These are phyloP conservation scores for Aspergillus panamensis DNA, from an alignment of 495 filamentous ascomycete species.

Conservation along the genomic window DNA sequence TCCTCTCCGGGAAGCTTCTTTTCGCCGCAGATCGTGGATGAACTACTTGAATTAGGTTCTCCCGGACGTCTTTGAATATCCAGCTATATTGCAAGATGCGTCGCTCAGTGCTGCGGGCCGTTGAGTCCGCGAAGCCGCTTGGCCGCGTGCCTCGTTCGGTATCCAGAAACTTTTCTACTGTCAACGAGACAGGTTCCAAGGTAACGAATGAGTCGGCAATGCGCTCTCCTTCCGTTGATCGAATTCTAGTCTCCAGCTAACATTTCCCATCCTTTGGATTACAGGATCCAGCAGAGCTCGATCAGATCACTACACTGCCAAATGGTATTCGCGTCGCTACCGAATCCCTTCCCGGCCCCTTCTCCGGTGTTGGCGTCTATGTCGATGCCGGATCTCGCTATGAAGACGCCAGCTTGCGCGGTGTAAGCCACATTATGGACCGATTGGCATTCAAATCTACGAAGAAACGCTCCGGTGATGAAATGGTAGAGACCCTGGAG, in stretches of 20 bases:
- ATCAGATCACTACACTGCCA: slow-evolving; percentile 81
- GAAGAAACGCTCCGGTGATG: slow-evolving; percentile 62
- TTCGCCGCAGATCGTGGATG: slow-evolving; percentile 7
- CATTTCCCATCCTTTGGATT: slow-evolving; percentile 1
- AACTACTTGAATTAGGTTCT: slow-evolving; percentile 8
- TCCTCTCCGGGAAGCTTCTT: slow-evolving; percentile 18
- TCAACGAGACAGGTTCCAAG: slow-evolving; percentile 36
- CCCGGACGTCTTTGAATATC: neutral
- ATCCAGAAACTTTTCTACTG: slow-evolving; percentile 43
- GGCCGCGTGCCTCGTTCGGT: slow-evolving; percentile 37
- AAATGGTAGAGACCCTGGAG: slow-evolving; percentile 84
- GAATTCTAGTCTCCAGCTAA: slow-evolving; percentile 7
- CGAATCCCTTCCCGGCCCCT: slow-evolving; percentile 91
- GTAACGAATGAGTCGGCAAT: slow-evolving; percentile 27
- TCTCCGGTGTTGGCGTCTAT: slow-evolving; percentile 93
- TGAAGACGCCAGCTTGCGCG: slow-evolving; percentile 79
- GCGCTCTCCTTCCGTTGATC: neutral
- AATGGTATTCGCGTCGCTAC: slow-evolving; percentile 96
- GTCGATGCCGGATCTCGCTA: slow-evolving; percentile 95
- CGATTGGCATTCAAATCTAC: slow-evolving; percentile 96
- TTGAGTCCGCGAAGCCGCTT: slow-evolving; percentile 43
- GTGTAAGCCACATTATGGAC: slow-evolving; percentile 95
- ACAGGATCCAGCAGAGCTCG: slow-evolving; percentile 85
- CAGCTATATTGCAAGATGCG: slow-evolving; percentile 30
- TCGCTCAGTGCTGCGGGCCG: slow-evolving; percentile 45